Percentiles rank a stretch among this genome's conserved stretches.
phyloP scores from a whole-genome alignment of 345 rosid species.

The Melaleuca alternifolia region DNA sequence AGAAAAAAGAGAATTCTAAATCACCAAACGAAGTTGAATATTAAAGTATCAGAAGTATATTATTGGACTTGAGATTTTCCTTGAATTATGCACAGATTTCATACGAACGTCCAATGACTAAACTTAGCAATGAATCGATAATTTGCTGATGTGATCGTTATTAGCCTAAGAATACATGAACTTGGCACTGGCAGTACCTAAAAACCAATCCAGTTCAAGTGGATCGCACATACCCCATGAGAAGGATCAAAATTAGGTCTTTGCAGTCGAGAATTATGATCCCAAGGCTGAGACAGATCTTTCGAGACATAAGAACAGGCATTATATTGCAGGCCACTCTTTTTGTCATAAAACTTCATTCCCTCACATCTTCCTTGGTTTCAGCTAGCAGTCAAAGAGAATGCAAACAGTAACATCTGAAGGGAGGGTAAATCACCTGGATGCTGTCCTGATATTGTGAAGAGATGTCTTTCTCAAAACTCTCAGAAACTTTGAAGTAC shows the following conservation, averaged over 20 bases:
- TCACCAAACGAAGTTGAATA: not conserved
- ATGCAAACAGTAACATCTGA: not conserved
- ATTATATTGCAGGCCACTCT: not conserved
- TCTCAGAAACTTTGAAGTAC: constrained; percentile 61
- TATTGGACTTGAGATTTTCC: not conserved
- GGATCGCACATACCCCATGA: not conserved
- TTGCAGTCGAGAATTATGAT: not conserved
- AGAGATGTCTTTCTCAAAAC: constrained; percentile 52
- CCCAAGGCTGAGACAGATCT: not conserved
- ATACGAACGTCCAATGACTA: not conserved
- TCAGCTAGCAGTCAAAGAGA: not conserved
- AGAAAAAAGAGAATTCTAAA: not conserved
- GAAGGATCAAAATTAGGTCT: not conserved
- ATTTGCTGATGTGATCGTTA: not conserved
- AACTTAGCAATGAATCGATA: not conserved
- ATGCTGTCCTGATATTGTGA: constrained; percentile 54
- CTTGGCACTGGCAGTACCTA: not conserved
- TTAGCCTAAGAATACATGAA: not conserved
- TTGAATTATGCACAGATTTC: not conserved
- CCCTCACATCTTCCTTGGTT: not conserved
- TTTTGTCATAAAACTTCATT: not conserved
- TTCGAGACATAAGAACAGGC: not conserved
- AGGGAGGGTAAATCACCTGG: constrained; percentile 30
- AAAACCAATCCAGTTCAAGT: not conserved
- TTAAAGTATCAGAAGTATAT: not conserved